phyloP scores from a whole-genome alignment of 441 rosid species.

The Gossypium aridum region DNA sequence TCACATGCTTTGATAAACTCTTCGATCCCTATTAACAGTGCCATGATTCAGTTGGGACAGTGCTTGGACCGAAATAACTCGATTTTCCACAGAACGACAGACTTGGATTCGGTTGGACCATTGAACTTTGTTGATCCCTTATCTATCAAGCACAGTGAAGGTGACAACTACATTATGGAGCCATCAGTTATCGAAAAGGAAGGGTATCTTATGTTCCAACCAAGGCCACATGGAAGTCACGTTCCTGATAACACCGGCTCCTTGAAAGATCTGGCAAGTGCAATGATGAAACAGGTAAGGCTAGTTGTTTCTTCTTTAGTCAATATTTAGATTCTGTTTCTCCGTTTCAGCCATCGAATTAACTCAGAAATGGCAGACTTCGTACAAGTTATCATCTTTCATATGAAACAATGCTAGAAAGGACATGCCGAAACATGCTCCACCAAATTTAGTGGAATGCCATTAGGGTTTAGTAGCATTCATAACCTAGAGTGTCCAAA shows the following conservation, averaged over 20 bases:
- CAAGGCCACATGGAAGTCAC: conserved; percentile 36
- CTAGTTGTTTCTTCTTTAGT: neutral
- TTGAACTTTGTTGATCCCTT: conserved; percentile 27
- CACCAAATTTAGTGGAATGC: neutral
- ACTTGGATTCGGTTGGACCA: conserved; percentile 34
- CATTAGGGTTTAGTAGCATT: neutral
- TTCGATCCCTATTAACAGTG: conserved; percentile 21
- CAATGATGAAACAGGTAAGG: conserved; percentile 58
- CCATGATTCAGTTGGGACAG: conserved; percentile 18
- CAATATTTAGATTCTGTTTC: neutral
- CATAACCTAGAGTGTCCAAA: neutral
- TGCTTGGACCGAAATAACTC: conserved; percentile 33
- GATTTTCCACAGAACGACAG: conserved; percentile 27
- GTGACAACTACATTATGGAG: conserved; percentile 31
- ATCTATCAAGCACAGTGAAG: conserved; percentile 29
- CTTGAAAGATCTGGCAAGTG: conserved; percentile 56
- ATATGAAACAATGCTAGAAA: neutral
- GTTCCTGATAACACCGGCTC: conserved; percentile 38
- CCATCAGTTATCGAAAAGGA: conserved; percentile 31
- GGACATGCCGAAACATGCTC: neutral
- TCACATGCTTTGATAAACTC: conserved; percentile 30
- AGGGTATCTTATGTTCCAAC: conserved; percentile 34
- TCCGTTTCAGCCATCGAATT: conserved; percentile 1
- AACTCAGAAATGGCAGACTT: neutral
- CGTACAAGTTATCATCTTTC: too few species aligned